Evolutionary conservation across 441 rosid genomes (phyloP).

Genomic region (Pelargonium australe): DNA sequence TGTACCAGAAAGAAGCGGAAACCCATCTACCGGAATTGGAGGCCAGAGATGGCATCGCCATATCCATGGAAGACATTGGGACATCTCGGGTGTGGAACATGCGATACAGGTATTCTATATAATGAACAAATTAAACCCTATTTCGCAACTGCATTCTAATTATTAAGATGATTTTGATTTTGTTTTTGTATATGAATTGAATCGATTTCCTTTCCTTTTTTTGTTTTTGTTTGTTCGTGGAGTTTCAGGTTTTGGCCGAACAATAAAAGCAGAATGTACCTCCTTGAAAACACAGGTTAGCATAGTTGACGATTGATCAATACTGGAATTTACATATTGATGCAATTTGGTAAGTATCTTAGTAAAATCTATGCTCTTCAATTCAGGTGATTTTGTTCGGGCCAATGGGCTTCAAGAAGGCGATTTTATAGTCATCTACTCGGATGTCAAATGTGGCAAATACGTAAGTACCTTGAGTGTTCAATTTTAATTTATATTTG

Average conservation of each 20-base stretch:
- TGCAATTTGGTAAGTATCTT: not conserved
- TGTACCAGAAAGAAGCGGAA: conserved; percentile 83
- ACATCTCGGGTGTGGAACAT: conserved; percentile 94
- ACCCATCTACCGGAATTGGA: conserved; percentile 88
- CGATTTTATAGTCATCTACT: conserved; percentile 92
- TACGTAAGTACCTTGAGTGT: conserved; percentile 41
- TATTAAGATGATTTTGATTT: not conserved
- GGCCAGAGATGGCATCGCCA: conserved; percentile 88
- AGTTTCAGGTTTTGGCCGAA: conserved; percentile 94
- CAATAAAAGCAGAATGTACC: conserved; percentile 99
- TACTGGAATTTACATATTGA: not conserved
- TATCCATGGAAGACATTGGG: conserved; percentile 96
- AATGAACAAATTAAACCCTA: too few relatives aligned
- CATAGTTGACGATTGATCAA: not conserved
- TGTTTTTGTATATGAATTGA: not conserved
- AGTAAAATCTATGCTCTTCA: not conserved
- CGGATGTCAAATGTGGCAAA: conserved; percentile 83
- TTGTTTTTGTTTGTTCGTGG: conserved; percentile 23
- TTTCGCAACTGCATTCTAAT: not conserved
- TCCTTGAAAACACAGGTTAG: conserved; percentile 86
- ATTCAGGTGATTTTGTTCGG: conserved; percentile 81
- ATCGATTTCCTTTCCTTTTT: not conserved
- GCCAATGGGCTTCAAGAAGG: conserved; percentile 94
- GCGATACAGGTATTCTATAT: conserved; percentile 73
- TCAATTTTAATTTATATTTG: too few relatives aligned